Conservation (phyloP, 2,329 filamentous ascomycete genomes). For the Talaromyces pinophilus region DNA sequence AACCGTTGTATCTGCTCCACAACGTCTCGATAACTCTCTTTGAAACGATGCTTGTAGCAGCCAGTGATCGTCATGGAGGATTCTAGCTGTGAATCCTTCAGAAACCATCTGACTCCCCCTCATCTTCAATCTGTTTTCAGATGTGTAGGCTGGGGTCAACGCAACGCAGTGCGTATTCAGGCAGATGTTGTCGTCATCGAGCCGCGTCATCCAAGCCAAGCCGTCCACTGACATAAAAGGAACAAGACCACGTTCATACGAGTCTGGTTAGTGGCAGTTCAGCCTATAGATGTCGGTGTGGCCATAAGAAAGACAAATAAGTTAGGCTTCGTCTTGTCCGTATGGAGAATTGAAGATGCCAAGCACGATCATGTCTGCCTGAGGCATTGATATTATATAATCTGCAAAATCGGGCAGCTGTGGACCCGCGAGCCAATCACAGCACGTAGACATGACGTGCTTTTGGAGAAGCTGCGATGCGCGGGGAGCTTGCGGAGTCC, state of each 20-base stretch:
- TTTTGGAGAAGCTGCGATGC: conserved; percentile 29
- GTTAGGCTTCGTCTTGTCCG: not conserved
- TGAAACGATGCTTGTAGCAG: not conserved
- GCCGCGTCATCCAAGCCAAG: conserved; percentile 16
- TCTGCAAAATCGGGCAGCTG: not conserved
- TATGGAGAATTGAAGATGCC: not conserved
- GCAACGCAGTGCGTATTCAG: not conserved
- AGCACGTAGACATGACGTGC: conserved; percentile 18
- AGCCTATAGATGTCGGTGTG: not conserved
- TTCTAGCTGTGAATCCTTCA: not conserved
- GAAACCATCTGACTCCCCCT: not conserved
- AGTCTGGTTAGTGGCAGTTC: not conserved
- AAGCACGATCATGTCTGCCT: not conserved
- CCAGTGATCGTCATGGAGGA: not conserved
- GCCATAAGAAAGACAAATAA: not conserved
- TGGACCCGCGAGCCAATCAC: conserved; percentile 11
- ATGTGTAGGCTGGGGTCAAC: not conserved
- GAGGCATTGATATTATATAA: not conserved
- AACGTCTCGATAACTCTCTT: not conserved
- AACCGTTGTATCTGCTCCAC: not conserved
- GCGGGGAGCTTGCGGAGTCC: conserved; percentile 38
- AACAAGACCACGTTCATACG: not conserved
- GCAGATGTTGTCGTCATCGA: conserved; percentile 14
- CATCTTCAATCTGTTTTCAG: not conserved
- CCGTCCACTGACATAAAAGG: not conserved